phyloP scores from a whole-genome alignment of 2,329 filamentous ascomycete species.

The Curvularia spicifera region DNA sequence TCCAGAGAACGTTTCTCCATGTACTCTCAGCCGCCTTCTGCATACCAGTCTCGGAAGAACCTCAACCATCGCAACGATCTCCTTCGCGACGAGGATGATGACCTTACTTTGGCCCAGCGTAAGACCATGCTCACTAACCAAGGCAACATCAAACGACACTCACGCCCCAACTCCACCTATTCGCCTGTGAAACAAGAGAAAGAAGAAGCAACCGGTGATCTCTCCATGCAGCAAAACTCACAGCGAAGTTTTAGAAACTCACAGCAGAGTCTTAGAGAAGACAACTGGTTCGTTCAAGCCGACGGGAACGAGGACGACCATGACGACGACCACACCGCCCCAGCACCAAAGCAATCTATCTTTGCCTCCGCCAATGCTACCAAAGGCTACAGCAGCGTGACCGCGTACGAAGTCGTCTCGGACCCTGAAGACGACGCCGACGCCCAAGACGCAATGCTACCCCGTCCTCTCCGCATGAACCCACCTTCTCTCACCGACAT shows the following conservation, averaged over 20 bases:
- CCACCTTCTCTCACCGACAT: conserved; percentile 49
- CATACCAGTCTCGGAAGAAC: conserved; percentile 47
- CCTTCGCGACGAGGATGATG: conserved; percentile 34
- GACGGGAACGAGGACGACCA: conserved; percentile 27
- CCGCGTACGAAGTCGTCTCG: conserved; percentile 37
- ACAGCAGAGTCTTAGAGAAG: conserved; percentile 49
- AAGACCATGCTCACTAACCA: conserved; percentile 45
- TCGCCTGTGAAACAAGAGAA: not conserved
- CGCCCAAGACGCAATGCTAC: conserved; percentile 38
- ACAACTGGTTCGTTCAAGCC: conserved; percentile 57
- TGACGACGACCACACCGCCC: conserved; percentile 17
- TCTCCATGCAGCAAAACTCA: conserved; percentile 36
- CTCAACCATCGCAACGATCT: conserved; percentile 45
- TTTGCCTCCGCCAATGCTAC: conserved; percentile 32
- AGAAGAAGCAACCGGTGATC: conserved; percentile 30
- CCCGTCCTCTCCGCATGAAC: conserved; percentile 56
- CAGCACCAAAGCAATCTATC: conserved; percentile 29
- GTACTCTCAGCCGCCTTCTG: conserved; percentile 46
- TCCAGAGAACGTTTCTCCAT: conserved; percentile 60
- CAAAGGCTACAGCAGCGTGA: conserved; percentile 39
- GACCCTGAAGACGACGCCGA: conserved; percentile 40
- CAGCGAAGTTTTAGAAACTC: conserved; percentile 35
- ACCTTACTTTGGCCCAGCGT: conserved; percentile 43
- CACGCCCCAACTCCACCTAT: conserved; percentile 31
- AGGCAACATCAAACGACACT: conserved; percentile 43